Percentiles rank a stretch among this genome's conserved stretches.
Conservation (phyloP, 805 yeast genomes). For the Candida chilensis region DNA sequence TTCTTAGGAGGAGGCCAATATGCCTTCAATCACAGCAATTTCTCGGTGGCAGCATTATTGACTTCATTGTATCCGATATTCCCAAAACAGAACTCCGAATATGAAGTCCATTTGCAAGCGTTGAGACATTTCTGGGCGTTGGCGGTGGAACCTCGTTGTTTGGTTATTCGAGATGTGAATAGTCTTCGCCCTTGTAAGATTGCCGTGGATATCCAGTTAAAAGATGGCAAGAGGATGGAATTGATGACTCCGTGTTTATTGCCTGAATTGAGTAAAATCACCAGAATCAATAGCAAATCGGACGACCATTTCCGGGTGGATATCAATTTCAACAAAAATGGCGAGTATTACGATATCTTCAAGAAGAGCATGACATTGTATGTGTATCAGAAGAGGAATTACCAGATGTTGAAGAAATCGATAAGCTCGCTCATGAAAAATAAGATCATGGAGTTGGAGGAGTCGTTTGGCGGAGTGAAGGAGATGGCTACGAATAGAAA, state of each 20-base stretch:
- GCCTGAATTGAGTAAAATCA: slow-evolving; percentile 47
- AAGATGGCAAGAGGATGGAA: slow-evolving; percentile 22
- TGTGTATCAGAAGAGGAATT: slow-evolving; percentile 38
- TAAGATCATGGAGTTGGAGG: slow-evolving; percentile 16
- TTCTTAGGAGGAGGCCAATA: slow-evolving; percentile 92
- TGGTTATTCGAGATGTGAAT: slow-evolving; percentile 66
- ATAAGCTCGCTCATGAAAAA: slow-evolving; percentile 22
- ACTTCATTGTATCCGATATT: slow-evolving; percentile 74
- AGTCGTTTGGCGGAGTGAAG: slow-evolving; percentile 3
- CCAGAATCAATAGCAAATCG: slow-evolving; percentile 33
- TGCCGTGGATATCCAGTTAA: slow-evolving; percentile 20
- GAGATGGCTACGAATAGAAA: slow-evolving; percentile 5
- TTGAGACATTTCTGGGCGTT: slow-evolving; percentile 87
- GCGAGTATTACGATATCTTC: slow-evolving; percentile 31
- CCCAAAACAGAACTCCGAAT: slow-evolving; percentile 33
- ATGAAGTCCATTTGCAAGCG: slow-evolving; percentile 70
- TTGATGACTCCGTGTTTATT: slow-evolving; percentile 57
- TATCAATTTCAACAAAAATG: slow-evolving; percentile 30
- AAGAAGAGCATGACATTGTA: slow-evolving; percentile 35
- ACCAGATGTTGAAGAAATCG: slow-evolving; percentile 22
- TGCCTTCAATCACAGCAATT: slow-evolving; percentile 52
- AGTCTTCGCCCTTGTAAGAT: slow-evolving; percentile 47
- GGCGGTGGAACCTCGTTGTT: slow-evolving; percentile 71
- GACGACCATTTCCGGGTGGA: slow-evolving; percentile 45
- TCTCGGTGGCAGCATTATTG: slow-evolving; percentile 61